phyloP scores from a whole-genome alignment of 2,329 filamentous ascomycete species.

The Lomentospora prolificans region DNA sequence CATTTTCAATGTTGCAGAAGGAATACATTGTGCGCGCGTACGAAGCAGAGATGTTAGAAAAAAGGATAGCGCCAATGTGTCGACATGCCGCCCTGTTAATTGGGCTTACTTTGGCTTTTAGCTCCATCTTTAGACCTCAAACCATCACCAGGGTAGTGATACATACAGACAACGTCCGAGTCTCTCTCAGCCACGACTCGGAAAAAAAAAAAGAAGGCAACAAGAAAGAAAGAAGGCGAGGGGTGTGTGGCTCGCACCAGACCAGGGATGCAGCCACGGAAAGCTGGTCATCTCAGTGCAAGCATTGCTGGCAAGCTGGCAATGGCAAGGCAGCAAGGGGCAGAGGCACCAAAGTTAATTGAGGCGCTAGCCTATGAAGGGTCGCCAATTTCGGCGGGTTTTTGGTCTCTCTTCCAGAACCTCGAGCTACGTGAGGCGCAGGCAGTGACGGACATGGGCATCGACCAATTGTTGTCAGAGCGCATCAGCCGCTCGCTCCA shows the following conservation, averaged over 20 bases:
- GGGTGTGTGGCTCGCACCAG: background rate
- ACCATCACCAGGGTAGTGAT: no score
- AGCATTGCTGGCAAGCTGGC: no score
- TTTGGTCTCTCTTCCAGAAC: background rate
- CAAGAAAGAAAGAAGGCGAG: background rate
- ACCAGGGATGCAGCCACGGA: no score
- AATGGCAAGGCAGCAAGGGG: background rate
- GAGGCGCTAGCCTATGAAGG: background rate
- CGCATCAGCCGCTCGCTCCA: slow-evolving; percentile 1
- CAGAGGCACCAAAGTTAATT: background rate
- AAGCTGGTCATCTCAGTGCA: no score
- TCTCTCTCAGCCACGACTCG: background rate
- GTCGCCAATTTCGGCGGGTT: background rate
- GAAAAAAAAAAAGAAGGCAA: background rate
- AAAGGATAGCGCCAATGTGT: background rate
- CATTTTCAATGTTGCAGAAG: background rate
- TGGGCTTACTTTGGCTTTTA: background rate
- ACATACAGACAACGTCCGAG: no score
- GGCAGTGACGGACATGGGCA: background rate
- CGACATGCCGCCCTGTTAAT: background rate
- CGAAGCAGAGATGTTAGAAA: background rate
- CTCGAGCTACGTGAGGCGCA: background rate
- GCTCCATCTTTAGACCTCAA: no score
- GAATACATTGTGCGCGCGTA: background rate
- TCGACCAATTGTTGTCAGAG: background rate